Evolutionary conservation across 805 yeast species (phyloP).

Genomic region (Yarrowia sp.): DNA sequence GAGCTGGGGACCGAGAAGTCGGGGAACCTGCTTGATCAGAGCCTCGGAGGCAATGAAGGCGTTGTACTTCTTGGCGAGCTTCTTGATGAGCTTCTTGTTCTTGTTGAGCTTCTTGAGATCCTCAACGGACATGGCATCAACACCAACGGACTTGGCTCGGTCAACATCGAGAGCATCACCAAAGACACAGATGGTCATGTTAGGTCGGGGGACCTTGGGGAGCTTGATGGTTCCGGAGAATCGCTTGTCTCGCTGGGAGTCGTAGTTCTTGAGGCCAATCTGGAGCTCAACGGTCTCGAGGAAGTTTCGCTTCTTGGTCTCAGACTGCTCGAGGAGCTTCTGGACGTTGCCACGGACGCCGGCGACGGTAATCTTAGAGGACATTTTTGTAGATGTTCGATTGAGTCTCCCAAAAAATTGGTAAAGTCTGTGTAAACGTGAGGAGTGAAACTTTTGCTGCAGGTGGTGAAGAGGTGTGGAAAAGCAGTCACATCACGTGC

Average conservation of each 20-base stretch:
- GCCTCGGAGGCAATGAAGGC: slow-evolving; percentile 99
- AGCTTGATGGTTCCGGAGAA: slow-evolving; percentile 99
- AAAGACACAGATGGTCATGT: slow-evolving; percentile 99
- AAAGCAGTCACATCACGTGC: slow-evolving; percentile 26
- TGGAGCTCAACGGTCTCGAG: slow-evolving; percentile 99
- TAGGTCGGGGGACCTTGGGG: slow-evolving; percentile 99
- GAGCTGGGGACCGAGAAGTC: slow-evolving; percentile 99
- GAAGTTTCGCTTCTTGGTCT: slow-evolving; percentile 99
- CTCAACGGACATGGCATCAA: slow-evolving; percentile 99
- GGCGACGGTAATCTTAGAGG: slow-evolving; percentile 75
- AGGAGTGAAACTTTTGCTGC: slow-evolving; percentile 23
- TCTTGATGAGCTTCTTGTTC: slow-evolving; percentile 99
- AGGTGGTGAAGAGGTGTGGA: not conserved
- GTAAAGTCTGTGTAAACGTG: slow-evolving; percentile 26
- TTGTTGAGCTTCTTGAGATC: slow-evolving; percentile 99
- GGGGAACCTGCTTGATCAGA: slow-evolving; percentile 99
- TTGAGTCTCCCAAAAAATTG: slow-evolving; percentile 25
- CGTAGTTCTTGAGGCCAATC: slow-evolving; percentile 99
- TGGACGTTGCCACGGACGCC: slow-evolving; percentile 97
- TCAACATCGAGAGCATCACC: slow-evolving; percentile 99
- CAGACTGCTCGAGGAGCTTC: slow-evolving; percentile 84
- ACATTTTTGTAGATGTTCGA: slow-evolving; percentile 34
- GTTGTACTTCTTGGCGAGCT: slow-evolving; percentile 99
- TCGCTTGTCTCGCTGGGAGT: slow-evolving; percentile 99
- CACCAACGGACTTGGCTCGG: slow-evolving; percentile 99